phyloP scores from a whole-genome alignment of 108 stramenopile species.

The Cyclotella baltica region DNA sequence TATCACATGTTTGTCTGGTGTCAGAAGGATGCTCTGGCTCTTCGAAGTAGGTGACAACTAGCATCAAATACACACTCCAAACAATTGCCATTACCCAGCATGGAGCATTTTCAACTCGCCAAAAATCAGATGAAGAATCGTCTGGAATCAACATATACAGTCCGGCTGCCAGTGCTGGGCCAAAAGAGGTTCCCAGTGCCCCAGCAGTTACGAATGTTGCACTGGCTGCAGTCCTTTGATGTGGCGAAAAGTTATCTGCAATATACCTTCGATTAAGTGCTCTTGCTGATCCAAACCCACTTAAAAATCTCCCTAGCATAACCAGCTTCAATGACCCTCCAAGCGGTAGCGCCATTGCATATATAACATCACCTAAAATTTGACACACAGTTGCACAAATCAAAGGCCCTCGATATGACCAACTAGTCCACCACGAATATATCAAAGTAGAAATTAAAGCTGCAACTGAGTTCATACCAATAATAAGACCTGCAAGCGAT shows the following conservation, averaged over 20 bases:
- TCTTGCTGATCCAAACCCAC: conserved; percentile 87
- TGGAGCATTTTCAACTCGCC: conserved; percentile 61
- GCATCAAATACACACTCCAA: conserved; percentile 70
- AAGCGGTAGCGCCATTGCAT: conserved; percentile 71
- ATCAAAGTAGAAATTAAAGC: conserved; percentile 78
- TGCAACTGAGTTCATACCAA: conserved; percentile 92
- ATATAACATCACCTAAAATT: conserved; percentile 79
- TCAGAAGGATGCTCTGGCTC: conserved; percentile 63
- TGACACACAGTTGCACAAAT: conserved; percentile 72
- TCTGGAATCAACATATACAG: conserved; percentile 49
- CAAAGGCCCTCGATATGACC: conserved; percentile 78
- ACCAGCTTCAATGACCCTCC: conserved; percentile 72
- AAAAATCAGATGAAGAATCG: background rate
- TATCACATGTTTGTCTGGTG: background rate
- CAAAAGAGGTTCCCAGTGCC: conserved; percentile 83
- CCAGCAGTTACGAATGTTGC: conserved; percentile 87
- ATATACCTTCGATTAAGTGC: conserved; percentile 91
- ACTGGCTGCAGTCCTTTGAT: conserved; percentile 76
- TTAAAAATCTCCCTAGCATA: conserved; percentile 79
- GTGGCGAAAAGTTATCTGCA: conserved; percentile 72
- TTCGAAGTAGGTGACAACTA: conserved; percentile 60
- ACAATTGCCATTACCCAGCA: conserved; percentile 77
- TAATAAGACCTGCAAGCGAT: conserved; percentile 77
- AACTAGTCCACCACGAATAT: conserved; percentile 85
- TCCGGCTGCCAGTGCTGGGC: conserved; percentile 75